Percentiles rank a stretch among this genome's conserved stretches.
These are phyloP conservation scores for Pleurotus pulmonarius DNA, from an alignment of 768 basidiomycete species.

Conservation along the genomic window DNA sequence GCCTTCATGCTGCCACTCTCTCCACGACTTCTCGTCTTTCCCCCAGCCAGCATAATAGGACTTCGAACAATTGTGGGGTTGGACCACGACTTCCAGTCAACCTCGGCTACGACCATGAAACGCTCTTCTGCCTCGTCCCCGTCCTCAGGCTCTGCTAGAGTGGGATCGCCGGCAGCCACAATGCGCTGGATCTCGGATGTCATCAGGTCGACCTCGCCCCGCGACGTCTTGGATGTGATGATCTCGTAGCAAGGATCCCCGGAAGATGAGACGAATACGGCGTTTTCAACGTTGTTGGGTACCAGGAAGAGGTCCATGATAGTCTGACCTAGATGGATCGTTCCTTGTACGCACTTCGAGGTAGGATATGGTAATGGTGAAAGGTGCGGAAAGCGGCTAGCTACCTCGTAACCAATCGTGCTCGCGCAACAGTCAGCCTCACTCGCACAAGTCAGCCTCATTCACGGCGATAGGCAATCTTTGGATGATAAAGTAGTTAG, in stretches of 20 bases:
- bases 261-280: constrained; percentile 45
- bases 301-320: constrained; percentile 51
- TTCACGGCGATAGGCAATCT: no score
- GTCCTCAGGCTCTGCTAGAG: constrained; percentile 27
- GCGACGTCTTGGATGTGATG: constrained; percentile 30
- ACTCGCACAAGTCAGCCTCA: background rate
- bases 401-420: no score
- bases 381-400: no score
- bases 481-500: no score
- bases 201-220: constrained; percentile 22
- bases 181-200: constrained; percentile 33
- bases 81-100: constrained; percentile 42
- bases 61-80: constrained; percentile 40
- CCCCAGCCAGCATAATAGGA: constrained; percentile 24
- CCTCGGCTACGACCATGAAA: constrained; percentile 38
- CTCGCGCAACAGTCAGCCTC: background rate
- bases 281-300: constrained; percentile 47
- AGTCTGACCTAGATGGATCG: background rate
- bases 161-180: constrained; percentile 15
- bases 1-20: constrained; percentile 28
- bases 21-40: constrained; percentile 12
- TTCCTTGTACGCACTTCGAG: no score
- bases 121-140: constrained; percentile 14
- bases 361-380: no score
- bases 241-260: constrained; percentile 49